Base-by-base conservation (phyloP, 2,329 filamentous ascomycete genomes). In the Aspergillus oerlinghausenensis region DNA sequence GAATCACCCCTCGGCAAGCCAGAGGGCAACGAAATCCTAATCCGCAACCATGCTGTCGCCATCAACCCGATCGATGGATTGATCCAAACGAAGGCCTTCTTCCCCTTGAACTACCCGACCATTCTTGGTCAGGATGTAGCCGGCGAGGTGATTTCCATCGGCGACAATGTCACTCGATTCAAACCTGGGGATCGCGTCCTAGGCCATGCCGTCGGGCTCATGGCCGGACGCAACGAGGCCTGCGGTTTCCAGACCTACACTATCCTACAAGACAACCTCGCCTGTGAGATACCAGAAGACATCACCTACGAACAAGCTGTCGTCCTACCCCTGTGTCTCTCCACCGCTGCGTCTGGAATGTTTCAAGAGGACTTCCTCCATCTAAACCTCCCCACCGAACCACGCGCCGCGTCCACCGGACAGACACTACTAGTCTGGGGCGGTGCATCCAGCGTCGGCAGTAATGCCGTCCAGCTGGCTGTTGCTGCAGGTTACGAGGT, bases 1-100 rank as follows among this genome's bases (percentile, higher is more conserved):
- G 11, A 35, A 17, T 35, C 32, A 17, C 11, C 11, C 4, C 4
- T 35, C 1, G 32, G 32, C 32, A 35, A 35, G 11, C 32, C 32
- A 35, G 32, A 35, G 4, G 32, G 4, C 32, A 53, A 62, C 50
- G 56, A 68, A 52, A 56, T 70, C 14, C 35, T 68, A 2, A 50
- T 70, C 43, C 62, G 59, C 28, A 69, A 65, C 47, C 43, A 53
- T 8, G 68, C 67, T 11, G 52, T 67, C 9, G 65, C 65, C 9
- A 63, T 69, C 55, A 69, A 69, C 51, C 64, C 67, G 2, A 51
- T 70, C 8, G 77, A 80, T 57, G 70, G 63, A 47, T 64, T 63
- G 8, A 66, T 75, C 25, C 70, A 75, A 45, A 66, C 63, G 42
- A 49, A 28, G 0, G 56, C 53, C 11, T 26, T 25, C 11, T 17